Conservation (phyloP, 2,329 filamentous ascomycete genomes). For the Thielaviopsis populi region DNA sequence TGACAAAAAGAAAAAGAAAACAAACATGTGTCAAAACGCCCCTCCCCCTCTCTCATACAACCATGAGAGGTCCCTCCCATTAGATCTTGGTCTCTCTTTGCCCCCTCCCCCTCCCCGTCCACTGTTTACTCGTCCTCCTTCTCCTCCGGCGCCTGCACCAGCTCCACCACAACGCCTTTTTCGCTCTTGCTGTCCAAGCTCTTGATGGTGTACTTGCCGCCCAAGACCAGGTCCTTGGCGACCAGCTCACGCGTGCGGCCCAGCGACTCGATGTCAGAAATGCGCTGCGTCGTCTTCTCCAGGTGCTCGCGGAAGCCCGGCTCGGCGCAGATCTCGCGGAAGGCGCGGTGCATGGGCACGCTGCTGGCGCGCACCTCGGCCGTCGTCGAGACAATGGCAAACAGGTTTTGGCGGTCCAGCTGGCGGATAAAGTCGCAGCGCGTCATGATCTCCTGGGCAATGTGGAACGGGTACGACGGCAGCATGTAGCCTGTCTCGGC, state of each 20-base stretch:
- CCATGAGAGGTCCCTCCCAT: neutral
- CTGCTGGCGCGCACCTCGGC: slow-evolving; percentile 83
- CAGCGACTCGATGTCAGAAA: slow-evolving; percentile 82
- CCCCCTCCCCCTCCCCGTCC: no score
- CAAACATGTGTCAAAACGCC: neutral
- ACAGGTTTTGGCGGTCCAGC: slow-evolving; percentile 88
- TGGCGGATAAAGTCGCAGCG: slow-evolving; percentile 83
- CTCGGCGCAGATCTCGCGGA: slow-evolving; percentile 63
- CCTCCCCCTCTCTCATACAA: no score
- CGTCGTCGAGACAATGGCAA: slow-evolving; percentile 67
- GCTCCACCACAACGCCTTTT: slow-evolving; percentile 27
- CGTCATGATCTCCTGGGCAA: slow-evolving; percentile 86
- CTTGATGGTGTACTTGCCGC: slow-evolving; percentile 60
- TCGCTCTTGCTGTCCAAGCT: slow-evolving; percentile 23
- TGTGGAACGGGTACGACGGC: slow-evolving; percentile 65
- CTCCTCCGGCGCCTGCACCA: slow-evolving; percentile 30
- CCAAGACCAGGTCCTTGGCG: slow-evolving; percentile 80
- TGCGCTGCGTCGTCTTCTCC: slow-evolving; percentile 68
- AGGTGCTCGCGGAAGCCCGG: slow-evolving; percentile 71
- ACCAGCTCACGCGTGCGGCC: slow-evolving; percentile 89
- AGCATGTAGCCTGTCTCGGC: slow-evolving; percentile 55
- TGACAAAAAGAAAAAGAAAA: neutral
- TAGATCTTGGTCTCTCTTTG: neutral
- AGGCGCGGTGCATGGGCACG: slow-evolving; percentile 91
- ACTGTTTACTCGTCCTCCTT: slow-evolving; percentile 18